phyloP scores from a whole-genome alignment of 805 yeast genomes.

The Saturnispora bothae region DNA sequence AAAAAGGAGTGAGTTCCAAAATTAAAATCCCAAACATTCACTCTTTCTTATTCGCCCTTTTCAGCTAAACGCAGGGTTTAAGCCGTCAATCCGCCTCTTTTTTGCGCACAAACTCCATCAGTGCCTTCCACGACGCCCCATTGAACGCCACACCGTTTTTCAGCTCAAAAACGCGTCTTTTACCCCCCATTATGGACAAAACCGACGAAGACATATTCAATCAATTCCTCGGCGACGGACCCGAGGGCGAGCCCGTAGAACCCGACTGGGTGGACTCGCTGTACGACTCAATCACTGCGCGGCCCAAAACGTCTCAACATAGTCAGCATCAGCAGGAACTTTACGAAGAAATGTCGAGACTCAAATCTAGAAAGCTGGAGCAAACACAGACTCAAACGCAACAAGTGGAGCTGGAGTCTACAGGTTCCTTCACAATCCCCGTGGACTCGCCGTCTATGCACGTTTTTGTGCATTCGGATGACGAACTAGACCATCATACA shows the following conservation, averaged over 20 bases:
- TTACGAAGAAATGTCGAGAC: conserved; percentile 3
- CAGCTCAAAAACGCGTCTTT: background rate
- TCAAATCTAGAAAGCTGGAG: conserved; percentile 3
- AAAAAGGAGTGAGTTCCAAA: background rate
- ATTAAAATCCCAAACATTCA: background rate
- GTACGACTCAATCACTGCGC: conserved; percentile 4
- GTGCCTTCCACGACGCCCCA: too few species aligned
- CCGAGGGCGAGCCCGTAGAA: background rate
- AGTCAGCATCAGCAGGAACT: conserved; percentile 1
- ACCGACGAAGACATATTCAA: conserved; percentile 11
- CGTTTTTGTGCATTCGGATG: conserved; percentile 7
- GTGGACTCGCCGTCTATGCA: conserved; percentile 17
- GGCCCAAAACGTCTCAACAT: background rate
- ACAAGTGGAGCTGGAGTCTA: background rate
- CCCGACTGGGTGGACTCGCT: conserved; percentile 9
- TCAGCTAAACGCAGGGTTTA: background rate
- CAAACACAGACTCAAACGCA: background rate
- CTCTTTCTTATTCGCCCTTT: conserved; percentile 2
- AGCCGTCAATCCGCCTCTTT: background rate
- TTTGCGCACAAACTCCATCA: too few species aligned
- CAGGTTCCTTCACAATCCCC: conserved; percentile 14
- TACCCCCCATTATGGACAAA: background rate
- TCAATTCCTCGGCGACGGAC: conserved; percentile 7
- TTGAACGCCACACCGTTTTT: too few species aligned
- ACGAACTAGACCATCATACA: conserved; percentile 4